Evolutionary conservation across 192 early-diverging fungal genomes (phyloP), one percentile per base, ranked within the genome.

Genomic region (Coemansia sp.): DNA sequence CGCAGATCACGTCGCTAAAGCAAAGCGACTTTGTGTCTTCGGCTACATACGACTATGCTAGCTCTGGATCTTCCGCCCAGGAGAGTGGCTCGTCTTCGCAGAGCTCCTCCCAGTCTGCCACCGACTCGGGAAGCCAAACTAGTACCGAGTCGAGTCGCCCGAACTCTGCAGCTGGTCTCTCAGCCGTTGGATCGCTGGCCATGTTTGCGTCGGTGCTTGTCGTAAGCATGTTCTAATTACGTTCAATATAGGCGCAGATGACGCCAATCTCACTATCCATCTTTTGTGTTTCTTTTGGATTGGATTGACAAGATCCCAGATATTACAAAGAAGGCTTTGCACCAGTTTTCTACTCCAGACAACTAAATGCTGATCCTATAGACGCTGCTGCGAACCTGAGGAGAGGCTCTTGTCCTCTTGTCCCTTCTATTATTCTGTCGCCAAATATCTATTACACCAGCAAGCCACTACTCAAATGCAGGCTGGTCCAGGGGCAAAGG

Each of bases 1-100:
- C 81, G 16, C 76, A 84, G 65, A 49, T 78, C 13, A 78, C 81
- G 31, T 70, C 81, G 33, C 68, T 84, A 59, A 68, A 77, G 42
- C 57, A 75, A 41, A 42, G 62, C 3, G 74, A 72, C 61, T 76
- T 84, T 76, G 73, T 78, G 51, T 78, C 81, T 5, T 73, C 70
- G 13, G 76, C 73, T 4, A 54, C 66, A 20, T 84, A 76, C 60
- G 55, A 70, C 31, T 84, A 78, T 38, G 38, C 47, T 12, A 46
- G 57, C 5, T 59, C 66, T 15, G 42, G 16, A 16, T 33, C 54
- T 5, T 31, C 13, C 31, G 65, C 7, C n/a, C 71, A 72, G 38
- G 66, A 72, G n/a, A 47, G 42, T 31, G 34, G 44, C 13, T 46
- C 68, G 42, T 55, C 57, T 15, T 46, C 57, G 33, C 38, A 24